phyloP scores from a whole-genome alignment of 2,329 filamentous ascomycete genomes.

The Teratosphaeria viscida region DNA sequence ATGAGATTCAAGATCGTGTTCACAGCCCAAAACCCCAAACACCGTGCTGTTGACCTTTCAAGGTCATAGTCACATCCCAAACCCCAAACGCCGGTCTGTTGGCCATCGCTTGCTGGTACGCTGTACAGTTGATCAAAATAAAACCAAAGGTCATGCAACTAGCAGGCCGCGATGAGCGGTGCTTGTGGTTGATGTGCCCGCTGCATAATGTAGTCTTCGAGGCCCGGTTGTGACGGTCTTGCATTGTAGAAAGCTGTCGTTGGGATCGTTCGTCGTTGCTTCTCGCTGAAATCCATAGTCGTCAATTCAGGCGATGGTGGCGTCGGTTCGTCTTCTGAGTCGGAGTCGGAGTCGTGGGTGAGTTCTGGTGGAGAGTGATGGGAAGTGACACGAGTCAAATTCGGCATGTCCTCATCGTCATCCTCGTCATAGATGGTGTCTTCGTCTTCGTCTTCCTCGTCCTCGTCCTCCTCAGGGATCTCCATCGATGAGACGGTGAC shows the following conservation, averaged over 20 bases:
- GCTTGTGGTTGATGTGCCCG: slow-evolving; percentile 26
- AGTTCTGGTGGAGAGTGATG: slow-evolving; percentile 40
- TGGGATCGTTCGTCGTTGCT: slow-evolving; percentile 35
- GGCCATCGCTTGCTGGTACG: slow-evolving; percentile 17
- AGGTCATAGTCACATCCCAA: slow-evolving; percentile 6
- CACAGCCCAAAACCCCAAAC: slow-evolving; percentile 4
- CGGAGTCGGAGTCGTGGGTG: slow-evolving; percentile 38
- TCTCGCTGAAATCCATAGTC: slow-evolving; percentile 36
- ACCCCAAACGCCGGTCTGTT: not conserved
- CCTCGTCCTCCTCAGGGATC: slow-evolving; percentile 26
- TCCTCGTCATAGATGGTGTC: slow-evolving; percentile 33
- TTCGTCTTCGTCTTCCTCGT: slow-evolving; percentile 25
- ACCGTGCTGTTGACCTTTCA: not conserved
- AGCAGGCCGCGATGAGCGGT: slow-evolving; percentile 33
- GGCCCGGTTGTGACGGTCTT: slow-evolving; percentile 13
- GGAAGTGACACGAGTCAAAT: slow-evolving; percentile 35
- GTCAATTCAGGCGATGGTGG: slow-evolving; percentile 37
- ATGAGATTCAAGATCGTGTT: slow-evolving; percentile 12
- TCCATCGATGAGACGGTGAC: slow-evolving; percentile 35
- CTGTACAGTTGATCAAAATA: slow-evolving; percentile 7
- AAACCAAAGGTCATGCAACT: slow-evolving; percentile 21
- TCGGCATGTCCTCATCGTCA: slow-evolving; percentile 33
- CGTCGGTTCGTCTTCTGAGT: slow-evolving; percentile 33
- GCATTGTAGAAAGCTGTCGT: slow-evolving; percentile 36
- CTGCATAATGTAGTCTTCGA: slow-evolving; percentile 25